Evolutionary conservation across 2,329 filamentous ascomycete genomes (phyloP), one percentile per base, ranked within the genome.

Genomic region (Epicoccum sorghinum): DNA sequence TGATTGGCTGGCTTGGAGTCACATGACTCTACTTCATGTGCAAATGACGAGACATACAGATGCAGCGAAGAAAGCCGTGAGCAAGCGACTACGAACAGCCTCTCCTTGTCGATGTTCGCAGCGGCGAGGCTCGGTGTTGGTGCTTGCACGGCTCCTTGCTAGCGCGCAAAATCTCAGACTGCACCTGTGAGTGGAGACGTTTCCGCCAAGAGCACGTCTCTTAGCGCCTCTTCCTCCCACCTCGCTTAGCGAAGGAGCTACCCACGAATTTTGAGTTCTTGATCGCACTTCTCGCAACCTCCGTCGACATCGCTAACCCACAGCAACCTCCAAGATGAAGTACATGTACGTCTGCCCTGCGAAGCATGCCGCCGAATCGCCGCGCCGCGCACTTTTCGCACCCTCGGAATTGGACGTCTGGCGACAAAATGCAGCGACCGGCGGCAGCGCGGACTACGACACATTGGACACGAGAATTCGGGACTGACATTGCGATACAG

Each of bases 291-390:
- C 35, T 49, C 46, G 46, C 52, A 62, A 48, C 47, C 66, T 68
- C 68, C 69, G 64, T 60, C 64, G 65, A 68, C 68, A 68, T 60
- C 66, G 59, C 65, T 67, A 70, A 71, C 60, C 65, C 64, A 64
- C 70, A 64, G 67, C 70, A 68, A 70, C 67, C 67, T 65, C 66
- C 89, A 97, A 90, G 83, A 98, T 98, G 95, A 96, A 90, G 86
- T 98, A 97, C 91, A 96, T 99, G 70, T 74, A 73, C 68, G 71
- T 68, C 48, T 62, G 48, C 49, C 60, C 48, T 38, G 44, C 56
- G 53, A 44, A 38, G 42, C 30, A 43, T 40, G 48, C 51, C 25
- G 33, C 41, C 54, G 52, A 57, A 45, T 55, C 55, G 65, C 59
- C 52, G 47, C 51, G 52, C 48, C 44, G 40, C 59, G 51, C 59